phyloP scores from a whole-genome alignment of 805 yeast genomes.

The Lipomyces sp. region DNA sequence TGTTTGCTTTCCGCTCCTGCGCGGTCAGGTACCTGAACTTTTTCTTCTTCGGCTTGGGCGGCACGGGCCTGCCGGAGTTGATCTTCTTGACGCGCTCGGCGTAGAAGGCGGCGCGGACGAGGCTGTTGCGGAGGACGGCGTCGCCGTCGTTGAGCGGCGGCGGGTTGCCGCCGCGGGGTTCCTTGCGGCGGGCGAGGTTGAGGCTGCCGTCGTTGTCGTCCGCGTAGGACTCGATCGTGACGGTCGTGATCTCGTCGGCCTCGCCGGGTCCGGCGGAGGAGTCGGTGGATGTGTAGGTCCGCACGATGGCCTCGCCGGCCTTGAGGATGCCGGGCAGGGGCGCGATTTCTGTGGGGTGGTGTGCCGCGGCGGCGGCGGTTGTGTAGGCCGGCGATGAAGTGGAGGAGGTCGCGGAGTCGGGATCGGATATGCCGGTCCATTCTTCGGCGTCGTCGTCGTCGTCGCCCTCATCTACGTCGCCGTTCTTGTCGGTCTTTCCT shows the following conservation, averaged over 20 bases:
- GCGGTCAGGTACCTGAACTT: conserved; percentile 87
- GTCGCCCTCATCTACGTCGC: conserved; percentile 2
- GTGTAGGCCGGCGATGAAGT: conserved; percentile 12
- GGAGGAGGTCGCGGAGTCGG: not conserved
- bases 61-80: conserved; percentile 32
- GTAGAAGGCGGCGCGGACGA: conserved; percentile 61
- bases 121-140: conserved; percentile 13
- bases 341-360: not conserved
- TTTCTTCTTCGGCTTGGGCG: conserved; percentile 51
- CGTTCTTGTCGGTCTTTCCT: not conserved
- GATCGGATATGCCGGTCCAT: conserved; percentile 22
- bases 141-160: conserved; percentile 40
- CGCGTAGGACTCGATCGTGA: conserved; percentile 53
- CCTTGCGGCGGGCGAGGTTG: too few relatives aligned
- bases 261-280: conserved; percentile 42
- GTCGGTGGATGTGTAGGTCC: conserved; percentile 1
- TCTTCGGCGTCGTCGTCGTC: conserved; percentile 11
- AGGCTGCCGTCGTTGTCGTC: not conserved
- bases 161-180: not conserved
- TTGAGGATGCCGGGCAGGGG: conserved; percentile 46
- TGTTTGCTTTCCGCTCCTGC: conserved; percentile 63
- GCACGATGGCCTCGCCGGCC: conserved; percentile 8
- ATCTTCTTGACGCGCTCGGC: conserved; percentile 49
- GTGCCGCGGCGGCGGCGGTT: not conserved
- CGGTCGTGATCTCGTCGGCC: conserved; percentile 49